Evolutionary conservation across 192 early-diverging fungal genomes (phyloP).

Genomic region (Spinellus fusiger): DNA sequence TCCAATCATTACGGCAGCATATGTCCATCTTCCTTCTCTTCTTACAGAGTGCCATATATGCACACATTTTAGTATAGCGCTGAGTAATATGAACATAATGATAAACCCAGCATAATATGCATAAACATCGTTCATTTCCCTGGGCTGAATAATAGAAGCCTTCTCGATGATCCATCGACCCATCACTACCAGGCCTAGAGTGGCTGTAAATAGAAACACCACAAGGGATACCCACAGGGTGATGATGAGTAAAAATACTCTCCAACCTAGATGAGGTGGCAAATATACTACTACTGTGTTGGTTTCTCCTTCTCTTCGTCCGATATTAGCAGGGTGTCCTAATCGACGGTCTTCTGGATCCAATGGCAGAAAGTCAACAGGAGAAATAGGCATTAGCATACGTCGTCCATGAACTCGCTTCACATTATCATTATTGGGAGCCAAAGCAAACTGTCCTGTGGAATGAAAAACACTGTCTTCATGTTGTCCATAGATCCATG

Average conservation of each 20-base stretch:
- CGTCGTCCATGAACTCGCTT: conserved; percentile 64
- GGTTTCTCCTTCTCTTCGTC: conserved; percentile 6
- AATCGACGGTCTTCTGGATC: conserved; percentile 54
- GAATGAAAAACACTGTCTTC: conserved; percentile 31
- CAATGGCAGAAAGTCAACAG: conserved; percentile 38
- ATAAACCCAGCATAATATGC: neutral
- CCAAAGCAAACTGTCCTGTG: conserved; percentile 65
- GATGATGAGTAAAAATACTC: conserved; percentile 48
- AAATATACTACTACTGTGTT: conserved; percentile 75
- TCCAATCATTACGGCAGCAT: too few relatives aligned
- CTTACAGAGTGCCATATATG: too few relatives aligned
- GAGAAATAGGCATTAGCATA: conserved; percentile 77
- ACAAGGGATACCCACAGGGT: conserved; percentile 47
- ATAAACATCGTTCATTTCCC: neutral
- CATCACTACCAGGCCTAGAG: neutral
- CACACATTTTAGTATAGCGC: neutral
- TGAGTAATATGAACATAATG: neutral
- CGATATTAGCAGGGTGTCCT: conserved; percentile 42
- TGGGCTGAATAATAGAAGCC: neutral
- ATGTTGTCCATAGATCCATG: conserved; percentile 41
- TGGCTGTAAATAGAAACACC: conserved; percentile 41
- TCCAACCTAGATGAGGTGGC: conserved; percentile 58
- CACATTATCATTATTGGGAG: conserved; percentile 79
- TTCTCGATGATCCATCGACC: neutral
- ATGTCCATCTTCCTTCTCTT: too few relatives aligned